Evolutionary conservation across 169 alveolate species (phyloP).

Genomic region (Plasmodium yoelii): DNA sequence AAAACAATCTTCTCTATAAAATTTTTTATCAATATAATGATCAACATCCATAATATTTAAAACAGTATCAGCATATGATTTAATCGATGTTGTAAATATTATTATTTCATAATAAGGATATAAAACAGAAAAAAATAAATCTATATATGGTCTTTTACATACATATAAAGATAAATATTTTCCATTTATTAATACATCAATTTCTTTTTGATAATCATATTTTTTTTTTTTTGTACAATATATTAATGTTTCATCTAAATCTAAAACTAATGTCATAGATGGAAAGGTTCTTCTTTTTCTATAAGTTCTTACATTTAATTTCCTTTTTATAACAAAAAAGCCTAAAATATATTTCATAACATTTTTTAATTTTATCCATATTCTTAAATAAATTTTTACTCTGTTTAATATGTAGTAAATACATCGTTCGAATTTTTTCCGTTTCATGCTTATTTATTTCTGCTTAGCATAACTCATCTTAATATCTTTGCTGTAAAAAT

Average conservation of each 20-base stretch:
- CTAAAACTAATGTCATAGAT: slow-evolving; percentile 80
- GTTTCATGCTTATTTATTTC: slow-evolving; percentile 25
- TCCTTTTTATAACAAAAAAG: slow-evolving; percentile 5
- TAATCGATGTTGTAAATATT: slow-evolving; percentile 74
- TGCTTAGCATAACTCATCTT: neutral
- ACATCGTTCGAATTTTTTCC: slow-evolving; percentile 44
- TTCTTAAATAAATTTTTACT: slow-evolving; percentile 16
- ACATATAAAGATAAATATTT: slow-evolving; percentile 70
- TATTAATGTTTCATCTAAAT: slow-evolving; percentile 83
- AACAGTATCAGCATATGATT: slow-evolving; percentile 79
- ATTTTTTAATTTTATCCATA: slow-evolving; percentile 54
- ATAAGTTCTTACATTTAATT: slow-evolving; percentile 22
- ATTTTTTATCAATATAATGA: slow-evolving; percentile 79
- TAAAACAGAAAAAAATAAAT: slow-evolving; percentile 74
- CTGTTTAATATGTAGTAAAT: slow-evolving; percentile 37
- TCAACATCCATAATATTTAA: slow-evolving; percentile 77
- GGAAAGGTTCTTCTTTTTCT: slow-evolving; percentile 59
- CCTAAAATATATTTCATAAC: slow-evolving; percentile 17
- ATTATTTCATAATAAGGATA: slow-evolving; percentile 80
- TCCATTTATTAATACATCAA: slow-evolving; percentile 73
- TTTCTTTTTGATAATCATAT: slow-evolving; percentile 54
- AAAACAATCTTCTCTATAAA: slow-evolving; percentile 80
- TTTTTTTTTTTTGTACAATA: slow-evolving; percentile 59
- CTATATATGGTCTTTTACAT: slow-evolving; percentile 81
- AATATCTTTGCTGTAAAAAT: too few species aligned